A percentile compares a stretch with the other conserved stretches of the same genome.
Conservation (phyloP, 129 eudicot species). For the Flaveria bidentis region DNA sequence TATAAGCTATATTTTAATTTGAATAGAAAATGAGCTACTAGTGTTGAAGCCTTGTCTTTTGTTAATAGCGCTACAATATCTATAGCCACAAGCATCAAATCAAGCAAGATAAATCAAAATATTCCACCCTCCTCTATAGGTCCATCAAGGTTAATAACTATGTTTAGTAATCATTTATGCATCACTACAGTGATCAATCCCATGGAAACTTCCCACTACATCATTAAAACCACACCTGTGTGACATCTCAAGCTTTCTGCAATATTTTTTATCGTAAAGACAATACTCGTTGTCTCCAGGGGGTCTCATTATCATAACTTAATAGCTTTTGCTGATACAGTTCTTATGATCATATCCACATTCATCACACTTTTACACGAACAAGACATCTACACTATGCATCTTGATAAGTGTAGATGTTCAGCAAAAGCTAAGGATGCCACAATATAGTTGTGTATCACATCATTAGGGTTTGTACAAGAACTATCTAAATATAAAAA, state of each 20-base stretch:
- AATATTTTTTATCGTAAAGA: no score
- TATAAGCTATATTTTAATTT: neutral
- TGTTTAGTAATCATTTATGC: neutral
- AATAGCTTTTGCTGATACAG: neutral
- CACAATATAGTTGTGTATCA: neutral
- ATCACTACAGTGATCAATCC: neutral
- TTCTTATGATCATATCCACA: no score
- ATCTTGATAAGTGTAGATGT: neutral
- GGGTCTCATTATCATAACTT: neutral
- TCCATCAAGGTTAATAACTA: neutral
- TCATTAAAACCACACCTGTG: no score
- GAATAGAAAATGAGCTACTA: neutral
- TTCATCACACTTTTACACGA: neutral
- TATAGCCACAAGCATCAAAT: no score
- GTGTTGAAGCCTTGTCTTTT: neutral
- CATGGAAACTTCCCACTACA: no score
- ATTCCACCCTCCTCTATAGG: no score
- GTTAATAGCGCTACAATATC: neutral
- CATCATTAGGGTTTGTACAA: neutral
- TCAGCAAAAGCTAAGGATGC: neutral
- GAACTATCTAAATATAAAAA: neutral
- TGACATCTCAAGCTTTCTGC: no score
- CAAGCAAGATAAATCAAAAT: no score
- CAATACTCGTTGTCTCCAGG: neutral
- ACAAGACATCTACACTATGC: neutral